Conservation (phyloP, 805 yeast genomes). For the Saccharomycopsis oosterbeekiorum region DNA sequence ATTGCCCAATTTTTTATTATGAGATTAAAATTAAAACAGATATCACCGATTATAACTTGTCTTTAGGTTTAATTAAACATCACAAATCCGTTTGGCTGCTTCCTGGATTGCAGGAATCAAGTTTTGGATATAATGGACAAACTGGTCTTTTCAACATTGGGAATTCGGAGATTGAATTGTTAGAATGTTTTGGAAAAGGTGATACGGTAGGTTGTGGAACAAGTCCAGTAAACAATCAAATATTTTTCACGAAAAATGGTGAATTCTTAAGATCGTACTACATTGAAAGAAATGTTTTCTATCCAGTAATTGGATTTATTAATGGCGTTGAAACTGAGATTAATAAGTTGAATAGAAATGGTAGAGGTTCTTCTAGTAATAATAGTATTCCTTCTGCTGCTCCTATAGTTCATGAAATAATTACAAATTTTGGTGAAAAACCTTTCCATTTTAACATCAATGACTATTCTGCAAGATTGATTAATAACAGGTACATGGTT, state of each 20-base stretch:
- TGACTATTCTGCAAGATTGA: conserved; percentile 10
- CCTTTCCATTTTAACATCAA: conserved; percentile 40
- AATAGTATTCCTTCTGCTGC: background rate
- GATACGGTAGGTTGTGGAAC: conserved; percentile 82
- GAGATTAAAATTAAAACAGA: conserved; percentile 14
- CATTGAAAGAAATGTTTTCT: background rate
- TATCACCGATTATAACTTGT: conserved; percentile 12
- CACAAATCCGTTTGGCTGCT: conserved; percentile 16
- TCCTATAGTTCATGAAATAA: conserved; percentile 7
- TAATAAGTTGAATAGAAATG: background rate
- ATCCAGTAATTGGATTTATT: conserved; percentile 38
- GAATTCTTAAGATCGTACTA: conserved; percentile 35
- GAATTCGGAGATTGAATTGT: background rate
- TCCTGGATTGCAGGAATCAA: conserved; percentile 38
- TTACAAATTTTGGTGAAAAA: conserved; percentile 13
- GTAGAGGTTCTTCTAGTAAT: background rate
- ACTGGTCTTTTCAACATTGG: conserved; percentile 29
- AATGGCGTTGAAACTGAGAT: conserved; percentile 15
- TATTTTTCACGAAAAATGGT: conserved; percentile 81
- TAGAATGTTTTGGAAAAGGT: conserved; percentile 33
- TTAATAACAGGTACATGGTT: background rate
- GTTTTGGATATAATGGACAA: conserved; percentile 45
- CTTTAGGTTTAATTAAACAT: conserved; percentile 13
- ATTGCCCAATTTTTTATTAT: conserved; percentile 15
- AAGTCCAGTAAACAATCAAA: conserved; percentile 49